Evolutionary conservation across 352 stramenopile species (phyloP).

Genomic region (Pythium insidiosum): DNA sequence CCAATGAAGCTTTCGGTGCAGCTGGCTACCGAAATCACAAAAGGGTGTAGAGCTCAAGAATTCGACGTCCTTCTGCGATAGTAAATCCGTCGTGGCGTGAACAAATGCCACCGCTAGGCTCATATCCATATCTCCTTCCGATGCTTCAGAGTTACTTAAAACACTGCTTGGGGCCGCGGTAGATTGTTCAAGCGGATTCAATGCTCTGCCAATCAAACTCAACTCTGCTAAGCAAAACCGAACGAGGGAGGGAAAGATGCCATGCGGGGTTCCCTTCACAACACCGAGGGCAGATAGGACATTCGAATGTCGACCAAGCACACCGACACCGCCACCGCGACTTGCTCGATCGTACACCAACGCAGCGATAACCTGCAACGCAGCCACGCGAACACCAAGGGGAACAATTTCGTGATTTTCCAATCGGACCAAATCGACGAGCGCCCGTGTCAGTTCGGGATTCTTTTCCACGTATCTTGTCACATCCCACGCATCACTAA

Average conservation of each 20-base stretch:
- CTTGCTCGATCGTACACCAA: slow-evolving; percentile 73
- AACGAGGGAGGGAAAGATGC: slow-evolving; percentile 76
- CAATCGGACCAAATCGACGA: slow-evolving; percentile 72
- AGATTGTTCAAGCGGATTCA: neutral
- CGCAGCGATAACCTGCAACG: slow-evolving; percentile 66
- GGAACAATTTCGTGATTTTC: slow-evolving; percentile 56
- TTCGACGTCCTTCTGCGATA: slow-evolving; percentile 59
- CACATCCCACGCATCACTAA: slow-evolving; percentile 67
- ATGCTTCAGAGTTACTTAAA: slow-evolving; percentile 17
- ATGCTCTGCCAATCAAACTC: slow-evolving; percentile 15
- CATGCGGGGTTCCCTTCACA: slow-evolving; percentile 67
- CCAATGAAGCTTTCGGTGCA: slow-evolving; percentile 63
- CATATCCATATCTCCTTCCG: slow-evolving; percentile 85
- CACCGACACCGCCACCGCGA: slow-evolving; percentile 47
- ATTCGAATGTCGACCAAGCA: slow-evolving; percentile 73
- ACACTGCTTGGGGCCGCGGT: neutral
- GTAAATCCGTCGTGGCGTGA: slow-evolving; percentile 69
- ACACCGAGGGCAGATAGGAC: slow-evolving; percentile 71
- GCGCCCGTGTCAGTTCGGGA: slow-evolving; percentile 52
- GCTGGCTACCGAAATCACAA: slow-evolving; percentile 29
- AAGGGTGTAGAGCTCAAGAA: slow-evolving; percentile 42
- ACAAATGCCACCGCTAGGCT: slow-evolving; percentile 82
- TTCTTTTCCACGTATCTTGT: slow-evolving; percentile 75
- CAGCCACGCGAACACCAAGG: slow-evolving; percentile 42
- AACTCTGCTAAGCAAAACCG: slow-evolving; percentile 74